Base-by-base conservation (phyloP, 176 grass and related monocot genomes). In the sorghum (Sorghum bicolor) region DNA sequence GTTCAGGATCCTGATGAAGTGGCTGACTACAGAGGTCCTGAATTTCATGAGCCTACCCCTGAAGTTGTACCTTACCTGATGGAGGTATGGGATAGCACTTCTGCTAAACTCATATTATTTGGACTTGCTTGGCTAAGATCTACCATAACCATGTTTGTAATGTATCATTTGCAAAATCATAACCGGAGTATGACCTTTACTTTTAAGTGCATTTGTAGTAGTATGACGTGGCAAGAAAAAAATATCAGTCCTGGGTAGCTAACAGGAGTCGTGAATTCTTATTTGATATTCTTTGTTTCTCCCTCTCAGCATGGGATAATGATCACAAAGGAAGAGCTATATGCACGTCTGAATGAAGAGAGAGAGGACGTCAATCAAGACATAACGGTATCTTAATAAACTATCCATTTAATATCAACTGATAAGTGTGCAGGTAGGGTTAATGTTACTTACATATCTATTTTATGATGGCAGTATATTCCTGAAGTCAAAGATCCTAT, bases 21-120 rank as follows among this genome's bases (percentile, higher is more conserved):
- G 63, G 84, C 81, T 63, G 96, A 99, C 83, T 92, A 94, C 60
- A 92, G 93, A 63, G 80, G 91, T 85, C 91, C 91, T 34, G 93
- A 95, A 55, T 95, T 94, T 86, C 96, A 95, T 81, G 96, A 99
- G 63, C 96, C 89, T 64, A 92, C 94, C 67, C 93, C 93, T 70
- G 82, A 91, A 80, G 86, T 95, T 78, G 79, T 95, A 85, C 77
- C 91, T 87, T 93, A 88, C 87, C 86, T 99, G 39, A 88, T 94
- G 85, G 91, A 93, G 93, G 96, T 95, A 91, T 71, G 70, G 2
- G 28, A 48, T 34, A 75, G 10, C 58, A 69, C 43, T 80, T 65
- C 41, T 67, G 50, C 34, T 62, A 5, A 83, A 61, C 37, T 64
- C 25, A 72, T 44, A 70, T 45, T 24, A 55, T 71, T 84, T 80